Evolutionary conservation across 1,284 basidiomycete genomes (phyloP), one percentile per base, ranked within the genome.

Genomic region (Heterobasidion occidentale): DNA sequence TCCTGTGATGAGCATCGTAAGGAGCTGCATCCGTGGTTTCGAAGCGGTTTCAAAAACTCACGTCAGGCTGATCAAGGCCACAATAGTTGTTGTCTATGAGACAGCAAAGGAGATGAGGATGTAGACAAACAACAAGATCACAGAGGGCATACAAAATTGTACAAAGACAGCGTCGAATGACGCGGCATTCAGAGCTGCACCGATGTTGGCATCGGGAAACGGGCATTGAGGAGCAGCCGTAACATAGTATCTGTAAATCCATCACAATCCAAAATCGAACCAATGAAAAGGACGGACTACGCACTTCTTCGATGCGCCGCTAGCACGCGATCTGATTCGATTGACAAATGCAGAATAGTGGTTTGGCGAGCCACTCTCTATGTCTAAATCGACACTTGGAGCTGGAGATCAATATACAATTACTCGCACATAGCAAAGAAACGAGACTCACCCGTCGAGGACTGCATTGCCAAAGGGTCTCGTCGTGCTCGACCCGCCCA

Each of bases 151-250:
- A 75, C 76, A 77, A 60, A 79, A 77, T 62, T 84, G 83, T 54
- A 84, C 82, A 60, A 78, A 84, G 47, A 85, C 70, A 27, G 80
- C 80, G 62, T 85, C 83, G 57, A 85, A 83, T 6, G 66, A 69
- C 20, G 78, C 80, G 5, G 68, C 68, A 61, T 79, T 77, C 54
- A 85, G 67, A 51, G 77, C 77, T 12, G 70, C 59, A 33, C 81
- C 80, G 17, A 85, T 68, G 57, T 74, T 73, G 7, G 77, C 76
- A 63, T 85, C 83, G 0, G 83, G 83, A 68, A 70, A 53, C 19
- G 79, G 79, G 66, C 83, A 84, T 59, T 85, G 81, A 36, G 81
- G 83, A 9, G 83, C 68, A 3, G 68, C 81, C 9, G 80, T 82
- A 56, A 84, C 69, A 61, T 78, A 83, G 62, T 80, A 82, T 53